These are phyloP conservation scores for Trichoderma polysporum DNA, from an alignment of 2,329 filamentous ascomycete genomes.

Conservation along the genomic window DNA sequence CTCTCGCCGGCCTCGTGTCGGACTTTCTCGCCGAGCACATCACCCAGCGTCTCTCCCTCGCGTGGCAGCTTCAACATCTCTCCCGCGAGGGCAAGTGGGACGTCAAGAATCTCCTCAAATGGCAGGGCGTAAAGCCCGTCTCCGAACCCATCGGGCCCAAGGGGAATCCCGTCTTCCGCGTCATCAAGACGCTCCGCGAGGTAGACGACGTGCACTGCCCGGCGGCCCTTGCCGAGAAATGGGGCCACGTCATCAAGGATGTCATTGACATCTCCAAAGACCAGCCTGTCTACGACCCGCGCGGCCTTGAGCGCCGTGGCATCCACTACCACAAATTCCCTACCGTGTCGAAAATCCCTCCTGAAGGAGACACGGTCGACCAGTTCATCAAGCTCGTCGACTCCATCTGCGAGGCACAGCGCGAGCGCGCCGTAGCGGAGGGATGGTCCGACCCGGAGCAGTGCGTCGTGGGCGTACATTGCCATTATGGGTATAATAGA, in stretches of 20 bases:
- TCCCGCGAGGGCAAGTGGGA: conserved; percentile 95
- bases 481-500: conserved; percentile 93
- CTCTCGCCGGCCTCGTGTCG: conserved; percentile 76
- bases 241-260: conserved; percentile 66
- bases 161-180: conserved; percentile 66
- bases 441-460: conserved; percentile 41
- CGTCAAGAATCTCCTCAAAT: conserved; percentile 92
- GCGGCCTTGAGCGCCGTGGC: conserved; percentile 63
- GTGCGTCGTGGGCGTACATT: conserved; percentile 77
- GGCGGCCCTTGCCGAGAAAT: conserved; percentile 65
- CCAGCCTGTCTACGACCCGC: conserved; percentile 82
- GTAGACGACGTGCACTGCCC: conserved; percentile 83
- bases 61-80: conserved; percentile 89
- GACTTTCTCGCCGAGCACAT: conserved; percentile 76
- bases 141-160: conserved; percentile 67
- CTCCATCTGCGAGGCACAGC: conserved; percentile 56
- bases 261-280: conserved; percentile 92
- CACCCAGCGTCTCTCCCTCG: conserved; percentile 74
- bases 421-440: conserved; percentile 36
- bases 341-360: conserved; percentile 88
- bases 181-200: conserved; percentile 90
- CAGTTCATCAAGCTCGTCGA: conserved; percentile 59
- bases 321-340: conserved; percentile 83
- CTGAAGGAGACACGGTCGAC: conserved; percentile 54
- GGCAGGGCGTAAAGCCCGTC: conserved; percentile 76